These are phyloP conservation scores for Ramichloridium luteum DNA, from an alignment of 2,329 filamentous ascomycete genomes.

Conservation along the genomic window DNA sequence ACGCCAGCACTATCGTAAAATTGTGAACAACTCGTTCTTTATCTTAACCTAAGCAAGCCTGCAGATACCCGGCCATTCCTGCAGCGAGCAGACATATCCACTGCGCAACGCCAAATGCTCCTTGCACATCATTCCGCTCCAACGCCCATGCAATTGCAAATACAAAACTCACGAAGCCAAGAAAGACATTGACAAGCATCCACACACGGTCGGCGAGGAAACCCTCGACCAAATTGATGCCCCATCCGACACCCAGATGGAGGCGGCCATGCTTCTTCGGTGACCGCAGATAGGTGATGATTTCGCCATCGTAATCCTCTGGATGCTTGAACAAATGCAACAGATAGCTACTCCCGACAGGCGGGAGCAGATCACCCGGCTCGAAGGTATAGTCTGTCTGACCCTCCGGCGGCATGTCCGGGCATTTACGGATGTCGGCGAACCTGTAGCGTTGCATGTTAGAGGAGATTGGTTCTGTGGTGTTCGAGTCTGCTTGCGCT, in stretches of 20 bases:
- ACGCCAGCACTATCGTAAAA: too few relatives aligned
- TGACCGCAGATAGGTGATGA: conserved; percentile 26
- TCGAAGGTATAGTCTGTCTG: conserved; percentile 24
- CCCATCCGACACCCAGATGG: conserved; percentile 28
- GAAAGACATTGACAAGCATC: conserved; percentile 20
- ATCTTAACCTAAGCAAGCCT: too few relatives aligned
- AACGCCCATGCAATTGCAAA: conserved; percentile 26
- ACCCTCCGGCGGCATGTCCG: conserved; percentile 24
- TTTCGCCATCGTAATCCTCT: conserved; percentile 28
- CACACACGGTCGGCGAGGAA: conserved; percentile 28
- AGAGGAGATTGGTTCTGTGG: too few relatives aligned
- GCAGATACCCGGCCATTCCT: too few relatives aligned
- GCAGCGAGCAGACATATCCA: conserved; percentile 27
- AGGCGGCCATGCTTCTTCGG: conserved; percentile 25
- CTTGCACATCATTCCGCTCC: conserved; percentile 25
- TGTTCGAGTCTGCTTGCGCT: too few relatives aligned
- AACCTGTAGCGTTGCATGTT: too few relatives aligned
- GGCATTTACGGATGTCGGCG: conserved; percentile 27
- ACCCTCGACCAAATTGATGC: conserved; percentile 28
- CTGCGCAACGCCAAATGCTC: conserved; percentile 29
- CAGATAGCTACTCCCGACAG: conserved; percentile 28
- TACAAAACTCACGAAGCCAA: conserved; percentile 23
- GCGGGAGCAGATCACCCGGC: conserved; percentile 27
- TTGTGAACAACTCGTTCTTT: too few relatives aligned
- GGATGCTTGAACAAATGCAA: conserved; percentile 30